Conservation (phyloP, 1,139 yeast genomes). For the Pichia sorboxylosa region DNA sequence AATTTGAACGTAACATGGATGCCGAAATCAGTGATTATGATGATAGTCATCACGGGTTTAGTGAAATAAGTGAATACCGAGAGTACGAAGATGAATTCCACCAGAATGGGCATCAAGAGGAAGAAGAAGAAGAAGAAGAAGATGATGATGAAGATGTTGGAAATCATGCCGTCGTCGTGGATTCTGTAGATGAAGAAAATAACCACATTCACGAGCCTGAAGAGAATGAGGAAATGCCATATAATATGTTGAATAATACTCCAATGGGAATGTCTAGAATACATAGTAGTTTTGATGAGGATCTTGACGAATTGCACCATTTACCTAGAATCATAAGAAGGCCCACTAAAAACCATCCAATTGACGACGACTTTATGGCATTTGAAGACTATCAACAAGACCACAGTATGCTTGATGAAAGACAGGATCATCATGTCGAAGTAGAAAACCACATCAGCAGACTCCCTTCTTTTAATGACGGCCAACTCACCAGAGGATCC, state of each 20-base stretch:
- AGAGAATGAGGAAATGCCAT: too few relatives aligned
- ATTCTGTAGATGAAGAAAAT: slow-evolving; percentile 1
- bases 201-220: too few relatives aligned
- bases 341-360: too few relatives aligned
- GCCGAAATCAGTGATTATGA: slow-evolving; percentile 38
- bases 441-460: too few relatives aligned
- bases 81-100: slow-evolving; percentile 17
- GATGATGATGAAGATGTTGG: slow-evolving; percentile 1
- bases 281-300: slow-evolving; percentile 7
- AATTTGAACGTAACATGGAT: slow-evolving; percentile 30
- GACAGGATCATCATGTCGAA: too few relatives aligned
- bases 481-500: too few relatives aligned
- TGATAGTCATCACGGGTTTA: slow-evolving; percentile 6
- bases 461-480: too few relatives aligned
- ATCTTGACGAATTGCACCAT: background rate
- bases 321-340: too few relatives aligned
- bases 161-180: slow-evolving; percentile 3
- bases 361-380: slow-evolving; percentile 32
- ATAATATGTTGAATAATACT: too few relatives aligned
- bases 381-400: slow-evolving; percentile 48
- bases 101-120: background rate
- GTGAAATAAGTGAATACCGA: slow-evolving; percentile 19
- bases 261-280: too few relatives aligned
- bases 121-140: slow-evolving; percentile 1
- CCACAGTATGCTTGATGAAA: slow-evolving; percentile 29